These are phyloP conservation scores for Rhazya stricta DNA, from an alignment of 257 asterid species.

Conservation along the genomic window DNA sequence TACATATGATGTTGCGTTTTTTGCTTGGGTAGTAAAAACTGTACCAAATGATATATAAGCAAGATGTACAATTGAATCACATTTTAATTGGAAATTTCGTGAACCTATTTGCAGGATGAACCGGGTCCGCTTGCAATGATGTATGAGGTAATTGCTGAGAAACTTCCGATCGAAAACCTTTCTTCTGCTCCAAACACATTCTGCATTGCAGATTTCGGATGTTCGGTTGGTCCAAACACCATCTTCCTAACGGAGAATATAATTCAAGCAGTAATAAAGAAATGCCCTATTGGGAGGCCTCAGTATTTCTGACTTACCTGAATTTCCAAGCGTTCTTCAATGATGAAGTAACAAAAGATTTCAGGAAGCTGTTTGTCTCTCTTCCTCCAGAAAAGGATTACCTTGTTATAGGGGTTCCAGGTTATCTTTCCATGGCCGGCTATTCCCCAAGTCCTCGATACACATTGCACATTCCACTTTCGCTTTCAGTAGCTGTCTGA, in stretches of 20 bases:
- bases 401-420: constrained; percentile 10
- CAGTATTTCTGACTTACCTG: not conserved
- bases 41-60: too few relatives aligned
- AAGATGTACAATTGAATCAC: too few relatives aligned
- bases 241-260: too few relatives aligned
- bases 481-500: constrained; percentile 28
- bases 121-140: not conserved
- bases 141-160: not conserved
- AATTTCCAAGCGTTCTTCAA: constrained; percentile 23
- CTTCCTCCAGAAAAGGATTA: not conserved
- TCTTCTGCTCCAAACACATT: not conserved
- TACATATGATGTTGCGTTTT: too few relatives aligned
- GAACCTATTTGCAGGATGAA: not conserved
- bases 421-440: constrained; percentile 19
- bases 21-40: too few relatives aligned
- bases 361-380: constrained; percentile 17
- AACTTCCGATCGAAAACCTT: not conserved
- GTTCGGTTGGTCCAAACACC: not conserved
- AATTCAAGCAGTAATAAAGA: too few relatives aligned
- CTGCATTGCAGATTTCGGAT: not conserved
- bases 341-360: constrained; percentile 21
- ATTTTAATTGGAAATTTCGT: too few relatives aligned
- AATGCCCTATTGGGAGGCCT: not conserved
- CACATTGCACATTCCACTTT: constrained; percentile 14
- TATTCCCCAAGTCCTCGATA: constrained; percentile 13